These are phyloP conservation scores for Yarrowia hollandica DNA, from an alignment of 805 yeast genomes.

Conservation along the genomic window DNA sequence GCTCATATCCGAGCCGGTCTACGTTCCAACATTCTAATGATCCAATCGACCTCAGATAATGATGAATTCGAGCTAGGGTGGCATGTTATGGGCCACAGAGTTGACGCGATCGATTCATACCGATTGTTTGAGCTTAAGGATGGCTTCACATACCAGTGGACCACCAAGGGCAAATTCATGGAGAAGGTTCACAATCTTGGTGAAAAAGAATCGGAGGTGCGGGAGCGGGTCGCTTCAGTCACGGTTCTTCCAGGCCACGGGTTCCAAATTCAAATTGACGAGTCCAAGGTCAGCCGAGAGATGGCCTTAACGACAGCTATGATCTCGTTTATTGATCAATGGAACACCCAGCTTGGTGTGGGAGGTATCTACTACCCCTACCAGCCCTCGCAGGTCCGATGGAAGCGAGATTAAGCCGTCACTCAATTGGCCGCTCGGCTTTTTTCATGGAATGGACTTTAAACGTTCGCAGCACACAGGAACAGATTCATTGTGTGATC, in stretches of 20 bases:
- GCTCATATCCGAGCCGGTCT: conserved; percentile 62
- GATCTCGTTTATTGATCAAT: conserved; percentile 62
- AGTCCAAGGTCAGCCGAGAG: conserved; percentile 55
- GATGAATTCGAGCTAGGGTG: conserved; percentile 61
- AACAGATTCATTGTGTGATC: conserved; percentile 19
- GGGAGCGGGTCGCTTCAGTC: conserved; percentile 63
- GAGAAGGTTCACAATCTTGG: conserved; percentile 61
- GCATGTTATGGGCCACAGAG: conserved; percentile 60
- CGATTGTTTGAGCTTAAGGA: conserved; percentile 61
- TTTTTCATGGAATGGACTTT: conserved; percentile 6
- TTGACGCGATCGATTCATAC: conserved; percentile 61
- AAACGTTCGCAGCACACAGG: conserved; percentile 13
- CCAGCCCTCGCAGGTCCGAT: conserved; percentile 52
- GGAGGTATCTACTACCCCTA: conserved; percentile 66
- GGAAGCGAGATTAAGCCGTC: conserved; percentile 52
- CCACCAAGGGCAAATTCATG: conserved; percentile 56
- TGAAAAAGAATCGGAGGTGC: conserved; percentile 62
- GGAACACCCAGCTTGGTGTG: conserved; percentile 60
- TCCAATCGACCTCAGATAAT: conserved; percentile 48
- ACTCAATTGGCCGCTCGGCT: neutral
- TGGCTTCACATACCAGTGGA: conserved; percentile 66
- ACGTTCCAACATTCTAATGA: conserved; percentile 57
- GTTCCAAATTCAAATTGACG: conserved; percentile 57
- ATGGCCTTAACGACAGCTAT: conserved; percentile 61
- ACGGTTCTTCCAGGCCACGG: conserved; percentile 55